Evolutionary conservation across 2,329 filamentous ascomycete genomes (phyloP), one percentile per base, ranked within the genome.

Genomic region (Epichloe sp.): DNA sequence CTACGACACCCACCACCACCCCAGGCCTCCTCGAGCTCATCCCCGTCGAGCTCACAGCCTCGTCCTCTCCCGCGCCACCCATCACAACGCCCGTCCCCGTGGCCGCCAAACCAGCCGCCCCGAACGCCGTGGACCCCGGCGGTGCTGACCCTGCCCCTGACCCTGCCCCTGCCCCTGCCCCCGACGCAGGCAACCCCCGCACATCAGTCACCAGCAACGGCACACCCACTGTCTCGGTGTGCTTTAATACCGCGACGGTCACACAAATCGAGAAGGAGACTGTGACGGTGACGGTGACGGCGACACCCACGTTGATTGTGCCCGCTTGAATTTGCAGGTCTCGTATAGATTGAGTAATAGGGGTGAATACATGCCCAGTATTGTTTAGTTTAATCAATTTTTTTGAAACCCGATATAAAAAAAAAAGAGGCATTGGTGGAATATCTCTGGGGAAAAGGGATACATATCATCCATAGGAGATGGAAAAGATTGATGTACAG

Each of bases 161-260:
- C 23, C 46, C 38, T n/a, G 26, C 2, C 23, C 23, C 7, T 26
- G 7, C 7, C 23, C 23, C 23, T 26, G 23, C 7, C 7, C 23
- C 47, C 10, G 50, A 47, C 41, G 31, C 34, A 4, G 54, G 53
- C 47, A 26, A 55, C 19, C 58, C 57, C 31, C 58, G 59, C 4
- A 60, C 62, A 5, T 59, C 63, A 1, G 48, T 51, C 5, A 43
- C 54, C 15, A 59, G 63, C 19, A 57, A 62, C 35, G 65, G 65
- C 3, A 61, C 60, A n/a, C 62, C 63, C 2, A 68, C 66, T 10
- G 63, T 68, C 36, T 67, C 65, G 1, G 56, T 68, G 11, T 65
- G 59, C 52, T 58, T 68, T 31, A 21, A 21, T 21, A 69, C 68
- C 4, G 63, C 69, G 2, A 70, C 68, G 4, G 60, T 65, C 26